Evolutionary conservation across 495 filamentous ascomycete genomes (phyloP), one percentile per base, ranked within the genome.

Genomic region (Amphirosellinia nigrospora): DNA sequence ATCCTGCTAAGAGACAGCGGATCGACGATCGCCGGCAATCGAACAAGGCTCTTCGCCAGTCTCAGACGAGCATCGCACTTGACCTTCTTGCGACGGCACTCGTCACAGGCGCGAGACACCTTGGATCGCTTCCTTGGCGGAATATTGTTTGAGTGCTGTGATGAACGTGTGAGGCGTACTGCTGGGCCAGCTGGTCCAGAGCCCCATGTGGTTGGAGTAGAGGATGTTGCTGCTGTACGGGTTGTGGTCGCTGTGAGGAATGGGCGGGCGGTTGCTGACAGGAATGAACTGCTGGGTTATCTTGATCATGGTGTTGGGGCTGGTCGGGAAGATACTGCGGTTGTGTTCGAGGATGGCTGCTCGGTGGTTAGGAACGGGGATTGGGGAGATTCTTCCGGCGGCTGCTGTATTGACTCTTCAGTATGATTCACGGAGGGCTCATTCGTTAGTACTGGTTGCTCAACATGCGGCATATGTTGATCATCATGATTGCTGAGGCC

Each of bases 31-130:
- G 88, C 62, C 90, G 90, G 78, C 95, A 98, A 74, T 93, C 96
- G 3, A 91, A 75, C 95, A 98, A 16, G 91, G 90, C 72, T 92
- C 89, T 15, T 92, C 89, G 26, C 89, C 89, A 13, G 87, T 87
- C 75, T 97, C 94, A 13, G 90, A 90, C 68, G 89, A 6, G 94
- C 93, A 84, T 98, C 94, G 73, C 95, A 98, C 74, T 94, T 92
- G 71, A 98, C 94, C 90, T 98, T 98, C 79, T 98, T 98, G 62
- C 95, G 87, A 60, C 95, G 88, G 76, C 95, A 98, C 75, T 98
- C 95, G 79, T 98, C 95, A 72, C 95, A 98, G 1, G 95, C 95
- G 32, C 94, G 86, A 3, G 95, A 97, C 0, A 97, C 94, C 80
- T 98, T 98, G 0, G 92, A 92, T 69, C 94, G 85, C 77, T 97